A percentile compares a stretch with the other conserved stretches of the same genome.
Conservation (phyloP, 352 stramenopile species). For the Phytophthora podocarpi region DNA sequence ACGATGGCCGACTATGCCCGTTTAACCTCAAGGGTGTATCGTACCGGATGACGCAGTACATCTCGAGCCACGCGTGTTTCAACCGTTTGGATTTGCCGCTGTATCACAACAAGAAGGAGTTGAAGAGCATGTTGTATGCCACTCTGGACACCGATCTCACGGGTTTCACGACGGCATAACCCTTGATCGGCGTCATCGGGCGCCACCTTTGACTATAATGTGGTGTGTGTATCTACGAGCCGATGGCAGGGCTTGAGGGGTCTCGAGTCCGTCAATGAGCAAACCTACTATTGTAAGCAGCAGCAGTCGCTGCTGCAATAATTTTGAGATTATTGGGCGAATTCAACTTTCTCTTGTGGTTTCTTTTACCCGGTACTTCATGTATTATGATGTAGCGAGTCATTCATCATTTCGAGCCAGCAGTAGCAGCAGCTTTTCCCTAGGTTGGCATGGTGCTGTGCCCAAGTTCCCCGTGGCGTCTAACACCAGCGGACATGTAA, state of each 20-base stretch:
- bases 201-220: background rate
- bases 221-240: slow-evolving; percentile 14
- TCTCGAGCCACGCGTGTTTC: slow-evolving; percentile 81
- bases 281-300: slow-evolving; percentile 20
- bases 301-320: slow-evolving; percentile 14
- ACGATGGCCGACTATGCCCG: slow-evolving; percentile 75
- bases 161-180: slow-evolving; percentile 68
- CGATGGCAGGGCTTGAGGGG: background rate
- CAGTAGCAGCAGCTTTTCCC: no score
- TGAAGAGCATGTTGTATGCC: slow-evolving; percentile 66
- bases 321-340: slow-evolving; percentile 12
- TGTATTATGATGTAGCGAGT: no score
- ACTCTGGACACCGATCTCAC: slow-evolving; percentile 70
- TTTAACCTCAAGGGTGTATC: slow-evolving; percentile 76
- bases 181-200: background rate
- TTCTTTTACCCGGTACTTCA: no score
- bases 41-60: slow-evolving; percentile 55
- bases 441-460: no score
- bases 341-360: no score
- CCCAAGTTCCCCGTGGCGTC: no score
- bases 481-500: no score
- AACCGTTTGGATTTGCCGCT: slow-evolving; percentile 95
- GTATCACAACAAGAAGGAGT: slow-evolving; percentile 90
- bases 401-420: no score
- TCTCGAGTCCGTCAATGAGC: background rate